These are phyloP conservation scores for Cyclospora cayetanensis DNA, from an alignment of 169 alveolate genomes.

Conservation along the genomic window DNA sequence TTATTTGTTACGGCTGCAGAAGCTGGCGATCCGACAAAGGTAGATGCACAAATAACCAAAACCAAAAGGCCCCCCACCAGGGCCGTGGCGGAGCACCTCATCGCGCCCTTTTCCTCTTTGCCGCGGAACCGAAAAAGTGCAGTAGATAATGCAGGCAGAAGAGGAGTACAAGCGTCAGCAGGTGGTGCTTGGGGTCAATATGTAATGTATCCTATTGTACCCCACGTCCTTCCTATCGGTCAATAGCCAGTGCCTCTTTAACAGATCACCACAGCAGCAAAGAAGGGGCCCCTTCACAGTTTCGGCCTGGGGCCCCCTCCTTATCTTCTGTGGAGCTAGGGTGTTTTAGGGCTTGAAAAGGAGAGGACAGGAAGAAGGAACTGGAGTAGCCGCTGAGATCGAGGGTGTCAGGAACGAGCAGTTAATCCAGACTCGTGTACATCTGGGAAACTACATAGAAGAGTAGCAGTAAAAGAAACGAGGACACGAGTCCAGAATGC, in stretches of 20 bases:
- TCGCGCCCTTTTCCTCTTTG: neutral
- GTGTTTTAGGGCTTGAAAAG: neutral
- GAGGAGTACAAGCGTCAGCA: neutral
- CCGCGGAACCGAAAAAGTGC: neutral
- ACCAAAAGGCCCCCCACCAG: neutral
- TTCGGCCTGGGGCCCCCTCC: no score
- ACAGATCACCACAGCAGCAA: no score
- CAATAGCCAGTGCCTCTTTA: no score
- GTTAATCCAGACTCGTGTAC: neutral
- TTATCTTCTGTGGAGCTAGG: no score
- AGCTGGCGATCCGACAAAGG: neutral
- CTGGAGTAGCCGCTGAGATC: neutral
- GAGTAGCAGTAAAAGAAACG: neutral
- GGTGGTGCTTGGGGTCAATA: no score
- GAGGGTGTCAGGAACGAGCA: neutral
- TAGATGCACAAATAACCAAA: no score
- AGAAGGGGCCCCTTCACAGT: no score
- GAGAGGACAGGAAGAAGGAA: neutral
- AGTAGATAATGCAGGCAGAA: neutral
- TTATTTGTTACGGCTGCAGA: neutral
- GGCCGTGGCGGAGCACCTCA: neutral
- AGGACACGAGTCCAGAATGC: neutral
- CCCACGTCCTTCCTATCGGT: no score
- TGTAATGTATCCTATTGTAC: no score
- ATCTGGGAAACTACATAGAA: neutral